Evolutionary conservation across 148 eudicot species (phyloP), one percentile per base, ranked within the genome.

Genomic region (Pouteria glomerata): DNA sequence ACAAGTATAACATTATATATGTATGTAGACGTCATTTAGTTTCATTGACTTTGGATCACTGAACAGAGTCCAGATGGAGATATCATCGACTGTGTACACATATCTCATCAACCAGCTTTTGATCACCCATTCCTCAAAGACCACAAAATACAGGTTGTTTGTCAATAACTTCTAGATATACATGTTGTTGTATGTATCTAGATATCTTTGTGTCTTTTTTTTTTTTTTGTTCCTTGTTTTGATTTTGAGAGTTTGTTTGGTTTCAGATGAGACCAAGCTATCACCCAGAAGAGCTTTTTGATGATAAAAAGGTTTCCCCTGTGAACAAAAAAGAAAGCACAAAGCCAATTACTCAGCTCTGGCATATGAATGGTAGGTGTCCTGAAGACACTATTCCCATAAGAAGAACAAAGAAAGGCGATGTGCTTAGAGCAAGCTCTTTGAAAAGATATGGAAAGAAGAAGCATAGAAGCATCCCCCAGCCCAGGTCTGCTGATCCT

Each of bases 41-140:
- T n/a, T n/a, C n/a, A n/a, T 47, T 53, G 37, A 8, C 24, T 31
- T 45, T 67, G 56, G n/a, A 57, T 72, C 50, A 50, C 64, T 81
- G 80, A 75, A 57, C 95, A 93, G 98, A 90, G 98, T 74, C 89
- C 95, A 79, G 98, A 93, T 85, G 98, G 98, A 65, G 98, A 93
- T 78, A 39, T 77, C 14, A 93, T 93, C 63, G 98, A 93, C 50
- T 93, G 98, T 74, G 84, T 93, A 44, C 97, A 63, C 80, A 89
- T 93, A 66, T 75, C 87, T 64, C 90, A 87, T 33, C 98, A 93
- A 69, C 95, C 95, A 34, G 98, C 98, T 65, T 86, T 93, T 74
- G 97, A 90, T 76, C 98, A 90, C 35, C 97, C 98, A 39, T 89
- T 88, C 72, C 98, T 93, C 71, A 93, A 85, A 80, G 90, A 93